phyloP scores from a whole-genome alignment of 1,284 basidiomycete species.

The Apiotrichum domesticum region DNA sequence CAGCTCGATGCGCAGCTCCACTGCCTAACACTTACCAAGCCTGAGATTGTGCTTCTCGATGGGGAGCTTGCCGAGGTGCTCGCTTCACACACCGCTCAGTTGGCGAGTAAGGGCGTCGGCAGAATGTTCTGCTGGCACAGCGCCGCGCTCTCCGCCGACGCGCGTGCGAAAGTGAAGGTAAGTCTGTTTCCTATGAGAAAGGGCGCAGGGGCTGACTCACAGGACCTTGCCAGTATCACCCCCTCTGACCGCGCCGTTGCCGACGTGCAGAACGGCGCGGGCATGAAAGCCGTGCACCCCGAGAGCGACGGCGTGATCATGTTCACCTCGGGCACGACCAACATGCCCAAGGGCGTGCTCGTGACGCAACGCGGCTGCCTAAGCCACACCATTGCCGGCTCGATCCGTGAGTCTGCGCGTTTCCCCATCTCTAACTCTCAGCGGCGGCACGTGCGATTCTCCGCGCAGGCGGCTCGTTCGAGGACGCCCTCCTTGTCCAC shows the following conservation, averaged over 20 bases:
- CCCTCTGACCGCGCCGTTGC: neutral
- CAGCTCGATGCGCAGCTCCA: slow-evolving; percentile 21
- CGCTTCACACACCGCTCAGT: slow-evolving; percentile 2
- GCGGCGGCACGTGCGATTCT: slow-evolving; percentile 22
- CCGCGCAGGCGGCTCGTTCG: slow-evolving; percentile 7
- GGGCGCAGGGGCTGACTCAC: neutral
- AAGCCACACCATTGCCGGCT: slow-evolving; percentile 25
- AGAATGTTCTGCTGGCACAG: neutral
- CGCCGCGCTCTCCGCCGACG: too few species aligned
- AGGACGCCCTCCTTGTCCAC: slow-evolving; percentile 5
- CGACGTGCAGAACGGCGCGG: slow-evolving; percentile 4
- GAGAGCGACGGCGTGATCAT: slow-evolving; percentile 39
- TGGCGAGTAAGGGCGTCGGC: slow-evolving; percentile 1
- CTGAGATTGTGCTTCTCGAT: slow-evolving; percentile 34
- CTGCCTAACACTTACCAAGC: slow-evolving; percentile 26
- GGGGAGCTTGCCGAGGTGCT: slow-evolving; percentile 25
- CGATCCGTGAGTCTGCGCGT: neutral
- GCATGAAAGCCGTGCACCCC: slow-evolving; percentile 21
- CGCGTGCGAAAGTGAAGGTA: neutral
- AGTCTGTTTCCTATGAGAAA: neutral
- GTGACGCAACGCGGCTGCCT: slow-evolving; percentile 35
- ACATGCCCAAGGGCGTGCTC: slow-evolving; percentile 34
- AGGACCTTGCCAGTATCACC: neutral
- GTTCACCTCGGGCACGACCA: slow-evolving; percentile 36
- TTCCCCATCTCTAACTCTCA: neutral